Evolutionary conservation across 345 rosid genomes (phyloP).

Genomic region (Cardamine chenopodiifolia): DNA sequence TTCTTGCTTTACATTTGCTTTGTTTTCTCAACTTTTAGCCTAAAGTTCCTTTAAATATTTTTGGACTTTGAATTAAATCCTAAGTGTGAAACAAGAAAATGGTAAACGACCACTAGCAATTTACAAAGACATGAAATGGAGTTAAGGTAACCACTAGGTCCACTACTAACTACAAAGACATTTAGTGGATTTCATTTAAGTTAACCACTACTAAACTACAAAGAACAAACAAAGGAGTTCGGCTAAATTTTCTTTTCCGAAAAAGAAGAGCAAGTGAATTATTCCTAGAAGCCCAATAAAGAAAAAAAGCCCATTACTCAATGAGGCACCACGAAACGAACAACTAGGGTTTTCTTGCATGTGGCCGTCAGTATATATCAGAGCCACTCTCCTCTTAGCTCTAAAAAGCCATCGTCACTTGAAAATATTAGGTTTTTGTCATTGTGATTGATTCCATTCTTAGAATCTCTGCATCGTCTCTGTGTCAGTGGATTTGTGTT

Average conservation of each 20-base stretch:
- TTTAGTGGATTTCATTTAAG: neutral
- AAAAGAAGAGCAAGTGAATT: neutral
- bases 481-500: neutral
- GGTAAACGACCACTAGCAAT: neutral
- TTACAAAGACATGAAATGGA: neutral
- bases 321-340: neutral
- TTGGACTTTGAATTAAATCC: too few species aligned
- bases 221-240: neutral
- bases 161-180: neutral
- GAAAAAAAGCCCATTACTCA: neutral
- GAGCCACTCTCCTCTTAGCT: neutral
- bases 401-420: neutral
- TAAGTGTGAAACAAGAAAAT: neutral
- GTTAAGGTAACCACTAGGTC: neutral
- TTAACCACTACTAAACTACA: neutral
- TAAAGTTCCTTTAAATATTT: too few species aligned
- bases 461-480: neutral
- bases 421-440: neutral
- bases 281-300: neutral
- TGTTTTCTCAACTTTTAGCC: too few species aligned
- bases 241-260: neutral
- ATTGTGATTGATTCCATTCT: neutral
- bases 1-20: neutral
- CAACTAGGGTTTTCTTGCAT: conserved; percentile 25
- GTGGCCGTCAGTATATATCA: conserved; percentile 15